Conservation (phyloP, 225 moss, liverwort and hornwort genomes). For the Physcomitrellopsis africana region DNA sequence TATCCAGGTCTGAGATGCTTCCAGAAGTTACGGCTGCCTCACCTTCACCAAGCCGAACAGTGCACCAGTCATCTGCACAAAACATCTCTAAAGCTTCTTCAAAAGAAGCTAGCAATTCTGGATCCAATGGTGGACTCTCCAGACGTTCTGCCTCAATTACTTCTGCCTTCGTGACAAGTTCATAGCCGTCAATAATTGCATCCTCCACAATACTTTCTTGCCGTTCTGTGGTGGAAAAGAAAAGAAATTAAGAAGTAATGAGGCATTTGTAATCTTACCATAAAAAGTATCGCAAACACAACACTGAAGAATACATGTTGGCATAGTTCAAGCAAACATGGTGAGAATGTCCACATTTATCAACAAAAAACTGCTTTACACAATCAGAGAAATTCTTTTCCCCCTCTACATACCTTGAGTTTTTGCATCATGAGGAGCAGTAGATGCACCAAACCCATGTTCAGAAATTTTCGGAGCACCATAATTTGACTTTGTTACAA, state of each 20-base stretch:
- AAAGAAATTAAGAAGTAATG: not conserved
- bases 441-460: not conserved
- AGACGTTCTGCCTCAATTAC: conserved; percentile 25
- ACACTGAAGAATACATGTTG: not conserved
- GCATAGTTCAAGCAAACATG: not conserved
- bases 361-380: not conserved
- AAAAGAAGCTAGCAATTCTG: conserved; percentile 46
- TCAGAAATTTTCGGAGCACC: conserved; percentile 12
- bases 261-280: conserved; percentile 10
- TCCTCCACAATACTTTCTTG: conserved; percentile 23
- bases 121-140: conserved; percentile 35
- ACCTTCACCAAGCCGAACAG: conserved; percentile 29
- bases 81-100: conserved; percentile 46
- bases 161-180: conserved; percentile 36
- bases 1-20: conserved; percentile 32
- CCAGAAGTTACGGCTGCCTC: conserved; percentile 35
- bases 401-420: conserved; percentile 17
- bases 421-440: not conserved
- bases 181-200: conserved; percentile 27
- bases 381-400: not conserved
- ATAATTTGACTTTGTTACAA: not conserved
- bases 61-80: conserved; percentile 42
- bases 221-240: not conserved
- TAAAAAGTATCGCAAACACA: not conserved
- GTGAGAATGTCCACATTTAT: not conserved